Evolutionary conservation across 2,329 filamentous ascomycete species (phyloP).

Genomic region (Hirsutella minnesotensis): DNA sequence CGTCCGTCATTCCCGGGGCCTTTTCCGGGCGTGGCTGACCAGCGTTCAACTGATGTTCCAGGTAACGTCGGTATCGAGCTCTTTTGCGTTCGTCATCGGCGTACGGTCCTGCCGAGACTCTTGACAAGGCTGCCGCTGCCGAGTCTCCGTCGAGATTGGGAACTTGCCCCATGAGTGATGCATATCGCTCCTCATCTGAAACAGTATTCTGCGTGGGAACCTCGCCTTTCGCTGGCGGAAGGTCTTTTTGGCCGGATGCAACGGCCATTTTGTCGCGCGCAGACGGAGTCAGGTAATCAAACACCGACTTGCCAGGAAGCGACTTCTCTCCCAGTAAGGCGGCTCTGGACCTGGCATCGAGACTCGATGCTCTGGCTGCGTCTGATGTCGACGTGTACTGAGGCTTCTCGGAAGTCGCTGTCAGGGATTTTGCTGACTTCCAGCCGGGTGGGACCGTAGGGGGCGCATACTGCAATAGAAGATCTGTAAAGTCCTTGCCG

Average conservation of each 20-base stretch:
- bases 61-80: constrained; percentile 66
- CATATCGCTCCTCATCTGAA: constrained; percentile 50
- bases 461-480: constrained; percentile 39
- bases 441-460: constrained; percentile 63
- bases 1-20: constrained; percentile 33
- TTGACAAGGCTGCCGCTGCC: constrained; percentile 55
- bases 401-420: constrained; percentile 2
- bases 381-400: constrained; percentile 58
- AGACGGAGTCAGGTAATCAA: constrained; percentile 76
- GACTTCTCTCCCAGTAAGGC: constrained; percentile 64
- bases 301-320: constrained; percentile 86
- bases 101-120: constrained; percentile 62
- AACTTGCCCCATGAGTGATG: constrained; percentile 44
- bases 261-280: constrained; percentile 66
- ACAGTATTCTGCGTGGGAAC: constrained; percentile 52
- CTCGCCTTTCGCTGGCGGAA: constrained; percentile 70
- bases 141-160: constrained; percentile 55
- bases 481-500: constrained; percentile 23
- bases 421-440: constrained; percentile 45
- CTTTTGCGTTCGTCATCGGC: constrained; percentile 71
- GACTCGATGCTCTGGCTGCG: constrained; percentile 61
- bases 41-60: constrained; percentile 56
- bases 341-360: constrained; percentile 68
- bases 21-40: constrained; percentile 37
- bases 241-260: constrained; percentile 61